A percentile compares a stretch with the other conserved stretches of the same genome.
These are phyloP conservation scores for Ustilago tritici DNA, from an alignment of 1,284 basidiomycete genomes.

Conservation along the genomic window DNA sequence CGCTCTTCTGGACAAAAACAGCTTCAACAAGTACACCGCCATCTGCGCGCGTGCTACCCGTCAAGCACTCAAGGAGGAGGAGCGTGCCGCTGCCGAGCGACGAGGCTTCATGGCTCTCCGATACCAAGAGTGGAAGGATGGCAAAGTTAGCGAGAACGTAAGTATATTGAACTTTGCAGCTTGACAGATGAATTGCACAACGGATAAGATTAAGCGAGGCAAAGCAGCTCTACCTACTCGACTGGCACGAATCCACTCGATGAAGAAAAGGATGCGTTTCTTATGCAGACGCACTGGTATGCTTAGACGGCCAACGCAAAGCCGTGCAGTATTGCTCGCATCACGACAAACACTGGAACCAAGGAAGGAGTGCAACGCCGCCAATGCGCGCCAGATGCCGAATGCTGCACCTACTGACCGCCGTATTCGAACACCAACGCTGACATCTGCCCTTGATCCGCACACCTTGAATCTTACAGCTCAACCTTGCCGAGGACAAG, in stretches of 20 bases:
- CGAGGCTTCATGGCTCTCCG: slow-evolving; percentile 70
- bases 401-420: background rate
- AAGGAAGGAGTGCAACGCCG: background rate
- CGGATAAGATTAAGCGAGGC: background rate
- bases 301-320: background rate
- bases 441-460: background rate
- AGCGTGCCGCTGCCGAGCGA: slow-evolving; percentile 70
- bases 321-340: background rate
- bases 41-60: slow-evolving; percentile 71
- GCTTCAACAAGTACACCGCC: slow-evolving; percentile 72
- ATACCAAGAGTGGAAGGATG: slow-evolving; percentile 71
- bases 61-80: slow-evolving; percentile 71
- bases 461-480: slow-evolving; percentile 19
- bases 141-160: slow-evolving; percentile 69
- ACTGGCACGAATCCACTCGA: too few relatives aligned
- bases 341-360: background rate
- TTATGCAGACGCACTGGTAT: background rate
- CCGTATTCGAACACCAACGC: background rate
- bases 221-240: background rate
- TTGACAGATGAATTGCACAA: background rate
- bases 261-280: background rate
- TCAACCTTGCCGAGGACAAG: slow-evolving; percentile 54
- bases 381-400: background rate
- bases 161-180: slow-evolving; percentile 24
- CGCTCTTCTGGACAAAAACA: slow-evolving; percentile 29